Conservation (phyloP, 208 protist species). For the Acanthamoeba healyi region DNA sequence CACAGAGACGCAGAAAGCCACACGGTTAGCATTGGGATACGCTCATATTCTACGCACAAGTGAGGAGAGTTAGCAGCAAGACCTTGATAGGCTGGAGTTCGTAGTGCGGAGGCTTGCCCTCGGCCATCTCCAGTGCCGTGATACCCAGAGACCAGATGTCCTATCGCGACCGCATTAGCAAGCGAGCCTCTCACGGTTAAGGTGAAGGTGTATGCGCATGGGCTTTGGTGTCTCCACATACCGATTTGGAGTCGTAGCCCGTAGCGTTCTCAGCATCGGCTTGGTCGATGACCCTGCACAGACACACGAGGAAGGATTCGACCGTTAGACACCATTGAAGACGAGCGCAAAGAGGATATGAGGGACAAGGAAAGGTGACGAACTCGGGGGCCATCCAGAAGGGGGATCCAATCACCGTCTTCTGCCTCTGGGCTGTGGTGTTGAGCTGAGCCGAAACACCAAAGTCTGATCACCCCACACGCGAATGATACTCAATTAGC, state of each 20-base stretch:
- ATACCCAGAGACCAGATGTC: slow-evolving; percentile 80
- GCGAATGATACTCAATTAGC: not conserved
- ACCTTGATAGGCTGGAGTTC: slow-evolving; percentile 61
- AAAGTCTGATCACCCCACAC: slow-evolving; percentile 80
- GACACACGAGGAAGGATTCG: not conserved
- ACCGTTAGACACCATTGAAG: not conserved
- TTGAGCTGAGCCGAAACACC: slow-evolving; percentile 79
- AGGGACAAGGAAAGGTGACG: not conserved
- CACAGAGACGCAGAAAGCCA: not conserved
- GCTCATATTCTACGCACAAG: no score
- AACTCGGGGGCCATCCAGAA: slow-evolving; percentile 84
- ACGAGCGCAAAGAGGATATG: not conserved
- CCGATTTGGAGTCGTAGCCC: slow-evolving; percentile 35
- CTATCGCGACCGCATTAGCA: not conserved
- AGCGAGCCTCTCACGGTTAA: no score
- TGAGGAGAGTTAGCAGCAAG: not conserved
- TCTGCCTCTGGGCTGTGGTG: slow-evolving; percentile 47
- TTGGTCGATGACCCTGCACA: slow-evolving; percentile 49
- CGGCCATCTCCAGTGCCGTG: slow-evolving; percentile 72
- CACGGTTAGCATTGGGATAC: no score
- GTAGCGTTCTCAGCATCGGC: slow-evolving; percentile 42
- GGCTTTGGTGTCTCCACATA: not conserved
- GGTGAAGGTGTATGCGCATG: no score
- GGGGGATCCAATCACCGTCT: slow-evolving; percentile 85
- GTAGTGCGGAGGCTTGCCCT: slow-evolving; percentile 69